phyloP scores from a whole-genome alignment of 179 eudicot genomes.

The Beta macrorhiza region DNA sequence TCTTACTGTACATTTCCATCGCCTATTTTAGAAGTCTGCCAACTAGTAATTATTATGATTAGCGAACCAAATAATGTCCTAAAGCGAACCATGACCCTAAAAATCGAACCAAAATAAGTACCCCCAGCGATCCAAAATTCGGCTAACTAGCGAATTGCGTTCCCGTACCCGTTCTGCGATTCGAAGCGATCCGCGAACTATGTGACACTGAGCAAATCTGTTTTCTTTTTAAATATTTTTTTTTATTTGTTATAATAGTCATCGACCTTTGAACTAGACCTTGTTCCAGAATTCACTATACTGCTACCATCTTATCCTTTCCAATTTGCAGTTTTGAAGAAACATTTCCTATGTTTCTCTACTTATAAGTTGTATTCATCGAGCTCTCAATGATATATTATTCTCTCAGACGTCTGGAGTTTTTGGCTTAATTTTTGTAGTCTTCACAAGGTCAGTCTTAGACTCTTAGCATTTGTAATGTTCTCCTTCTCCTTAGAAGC shows the following conservation, averaged over 20 bases:
- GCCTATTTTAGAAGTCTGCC: too few species aligned
- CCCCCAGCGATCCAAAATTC: too few species aligned
- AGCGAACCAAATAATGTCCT: too few species aligned
- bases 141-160: too few species aligned
- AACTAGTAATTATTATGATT: too few species aligned
- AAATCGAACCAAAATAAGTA: too few species aligned
- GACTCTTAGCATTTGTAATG: not conserved
- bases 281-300: not conserved
- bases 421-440: not conserved
- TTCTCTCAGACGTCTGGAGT: not conserved
- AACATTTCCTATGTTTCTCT: not conserved
- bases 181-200: too few species aligned
- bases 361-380: not conserved
- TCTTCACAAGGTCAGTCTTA: not conserved
- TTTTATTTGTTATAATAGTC: not conserved
- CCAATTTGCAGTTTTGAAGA: not conserved
- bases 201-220: not conserved
- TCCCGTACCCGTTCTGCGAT: too few species aligned
- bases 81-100: too few species aligned
- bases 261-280: not conserved
- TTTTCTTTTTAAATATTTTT: too few species aligned
- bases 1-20: too few species aligned
- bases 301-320: not conserved
- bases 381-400: not conserved
- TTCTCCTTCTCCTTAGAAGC: not conserved